phyloP scores from a whole-genome alignment of 1,139 yeast genomes.

The Magnusiomyces magnusii region DNA sequence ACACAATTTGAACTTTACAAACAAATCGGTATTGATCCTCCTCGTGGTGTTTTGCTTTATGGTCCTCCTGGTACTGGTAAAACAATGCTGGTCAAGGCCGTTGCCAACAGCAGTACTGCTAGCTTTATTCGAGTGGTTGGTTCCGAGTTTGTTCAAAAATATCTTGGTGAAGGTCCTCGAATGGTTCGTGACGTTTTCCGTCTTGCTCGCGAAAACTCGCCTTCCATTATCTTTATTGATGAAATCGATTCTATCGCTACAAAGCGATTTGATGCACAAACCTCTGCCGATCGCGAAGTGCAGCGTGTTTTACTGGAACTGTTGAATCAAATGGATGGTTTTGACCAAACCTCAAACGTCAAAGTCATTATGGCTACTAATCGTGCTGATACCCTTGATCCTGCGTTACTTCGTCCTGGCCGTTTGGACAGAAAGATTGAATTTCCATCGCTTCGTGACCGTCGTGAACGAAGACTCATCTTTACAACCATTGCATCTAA shows the following conservation, averaged over 20 bases:
- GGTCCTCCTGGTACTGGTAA: constrained; percentile 99
- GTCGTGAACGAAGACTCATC: constrained; percentile 95
- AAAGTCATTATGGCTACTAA: constrained; percentile 99
- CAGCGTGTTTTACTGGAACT: constrained; percentile 95
- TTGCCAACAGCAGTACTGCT: constrained; percentile 94
- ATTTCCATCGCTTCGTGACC: constrained; percentile 89
- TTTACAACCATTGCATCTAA: constrained; percentile 94
- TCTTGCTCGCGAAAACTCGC: constrained; percentile 94
- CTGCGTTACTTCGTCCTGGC: constrained; percentile 96
- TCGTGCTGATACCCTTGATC: constrained; percentile 96
- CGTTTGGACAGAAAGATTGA: constrained; percentile 97
- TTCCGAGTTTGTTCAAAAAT: constrained; percentile 96
- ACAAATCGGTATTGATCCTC: constrained; percentile 98
- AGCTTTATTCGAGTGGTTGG: constrained; percentile 96
- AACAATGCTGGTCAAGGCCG: constrained; percentile 98
- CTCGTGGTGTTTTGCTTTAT: constrained; percentile 91
- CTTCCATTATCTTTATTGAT: constrained; percentile 93
- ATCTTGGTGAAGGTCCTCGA: constrained; percentile 98
- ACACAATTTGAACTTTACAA: constrained; percentile 94
- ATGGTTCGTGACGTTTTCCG: constrained; percentile 99
- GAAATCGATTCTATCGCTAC: constrained; percentile 99
- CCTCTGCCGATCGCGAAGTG: constrained; percentile 99
- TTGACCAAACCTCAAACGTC: constrained; percentile 91
- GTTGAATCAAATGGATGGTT: constrained; percentile 98
- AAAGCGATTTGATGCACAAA: constrained; percentile 97